Base-by-base conservation (phyloP, 371 early-diverging fungal genomes). In the Rhizopus microsporus region DNA sequence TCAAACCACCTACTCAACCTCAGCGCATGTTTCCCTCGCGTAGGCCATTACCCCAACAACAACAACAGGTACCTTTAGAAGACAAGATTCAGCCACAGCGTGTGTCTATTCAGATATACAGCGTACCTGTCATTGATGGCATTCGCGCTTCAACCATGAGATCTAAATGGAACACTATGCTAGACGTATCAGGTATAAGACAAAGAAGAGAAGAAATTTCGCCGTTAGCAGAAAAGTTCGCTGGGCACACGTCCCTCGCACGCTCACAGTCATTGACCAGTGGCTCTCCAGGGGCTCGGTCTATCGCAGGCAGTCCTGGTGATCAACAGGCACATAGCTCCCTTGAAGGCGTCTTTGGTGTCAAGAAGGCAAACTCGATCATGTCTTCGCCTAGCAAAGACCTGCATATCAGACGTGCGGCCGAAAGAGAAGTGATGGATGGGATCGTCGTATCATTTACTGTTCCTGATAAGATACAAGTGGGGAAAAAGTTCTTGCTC, bases 371-470 rank as follows among this genome's bases (percentile, higher is more conserved):
- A 17, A 15, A 9, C 30, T 51, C 51, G 6, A 31, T 17, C 12
- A 42, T 47, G 12, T n/a, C 52, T 9, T 46, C 57, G 9, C 17
- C 57, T 23, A 23, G 23, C 23, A 31, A 16, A 29, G 46, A 12
- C 33, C 43, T 12, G 10, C 52, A 32, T 33, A 43, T 23, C 9
- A 31, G 15, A 31, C 48, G 62, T 16, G 65, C 69, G 15, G 72
- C 72, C 0, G 74, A 77, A 51, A 35, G 66, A 23, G 78, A 76
- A 37, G 61, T 76, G 4, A 67, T 71, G 0, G 82, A 81, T 60
- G 90, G 86, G 10, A 80, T 90, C 66, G 81, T 86, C 9, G 75
- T 88, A 3, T 87, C 88, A 0, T 88, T 90, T 62, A 78, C 89
- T 7, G 85, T 68, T 12, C 68, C 73, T 12, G 59, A 67, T 4